A percentile compares a stretch with the other conserved stretches of the same genome.
Conservation (phyloP, 192 early-diverging fungal genomes). For the Umbelopsis sp. region DNA sequence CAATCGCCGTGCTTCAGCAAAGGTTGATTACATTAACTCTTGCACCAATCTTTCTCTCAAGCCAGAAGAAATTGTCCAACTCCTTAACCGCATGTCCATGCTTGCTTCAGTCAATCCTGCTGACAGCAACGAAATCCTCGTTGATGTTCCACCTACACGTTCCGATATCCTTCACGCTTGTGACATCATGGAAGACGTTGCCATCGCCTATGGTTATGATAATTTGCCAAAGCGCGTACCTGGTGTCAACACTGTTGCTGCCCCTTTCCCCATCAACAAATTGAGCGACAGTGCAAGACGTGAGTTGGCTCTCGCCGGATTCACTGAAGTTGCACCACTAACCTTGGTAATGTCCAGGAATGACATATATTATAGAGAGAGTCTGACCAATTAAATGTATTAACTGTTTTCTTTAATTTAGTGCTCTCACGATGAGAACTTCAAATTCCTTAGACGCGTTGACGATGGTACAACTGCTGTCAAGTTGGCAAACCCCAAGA, state of each 20-base stretch:
- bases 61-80: conserved; percentile 68
- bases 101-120: conserved; percentile 54
- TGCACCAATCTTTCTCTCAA: conserved; percentile 75
- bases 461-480: conserved; percentile 84
- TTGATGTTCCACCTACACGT: conserved; percentile 86
- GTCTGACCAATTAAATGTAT: no score
- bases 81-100: conserved; percentile 89
- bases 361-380: neutral
- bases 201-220: conserved; percentile 96
- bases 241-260: conserved; percentile 80
- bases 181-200: conserved; percentile 98
- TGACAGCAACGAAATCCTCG: conserved; percentile 62
- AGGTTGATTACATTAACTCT: conserved; percentile 87
- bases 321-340: conserved; percentile 91
- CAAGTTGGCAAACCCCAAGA: conserved; percentile 89
- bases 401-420: conserved; percentile 36
- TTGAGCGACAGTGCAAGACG: conserved; percentile 82
- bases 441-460: conserved; percentile 78
- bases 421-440: conserved; percentile 99
- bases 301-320: conserved; percentile 89
- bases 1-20: conserved; percentile 67
- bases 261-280: conserved; percentile 92
- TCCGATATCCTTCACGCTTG: conserved; percentile 95
- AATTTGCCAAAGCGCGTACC: conserved; percentile 83
- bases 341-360: conserved; percentile 66